Evolutionary conservation across 495 filamentous ascomycete genomes (phyloP).

Genomic region (Talaromyces borbonicus): DNA sequence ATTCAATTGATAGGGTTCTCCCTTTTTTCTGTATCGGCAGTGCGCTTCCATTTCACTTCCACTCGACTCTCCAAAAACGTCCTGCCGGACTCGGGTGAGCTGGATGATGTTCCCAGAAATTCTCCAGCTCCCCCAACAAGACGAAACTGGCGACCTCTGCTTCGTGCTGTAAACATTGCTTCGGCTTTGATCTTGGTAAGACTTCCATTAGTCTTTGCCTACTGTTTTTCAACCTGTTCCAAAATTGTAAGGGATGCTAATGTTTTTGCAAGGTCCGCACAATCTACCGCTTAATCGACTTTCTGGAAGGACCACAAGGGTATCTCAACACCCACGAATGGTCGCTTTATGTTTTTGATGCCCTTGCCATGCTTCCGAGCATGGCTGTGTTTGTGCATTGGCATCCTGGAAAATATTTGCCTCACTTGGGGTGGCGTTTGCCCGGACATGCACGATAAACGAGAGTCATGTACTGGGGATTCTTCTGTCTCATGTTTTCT

Average conservation of each 20-base stretch:
- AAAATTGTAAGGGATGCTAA: no score
- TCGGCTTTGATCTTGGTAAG: slow-evolving; percentile 46
- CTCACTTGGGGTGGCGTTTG: slow-evolving; percentile 22
- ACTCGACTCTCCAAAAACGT: slow-evolving; percentile 22
- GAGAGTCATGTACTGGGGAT: no score
- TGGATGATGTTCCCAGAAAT: slow-evolving; percentile 17
- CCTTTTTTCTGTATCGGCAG: slow-evolving; percentile 29
- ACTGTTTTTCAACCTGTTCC: no score
- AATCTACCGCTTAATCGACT: slow-evolving; percentile 55
- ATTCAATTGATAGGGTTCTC: slow-evolving; percentile 34
- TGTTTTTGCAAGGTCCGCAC: slow-evolving; percentile 36
- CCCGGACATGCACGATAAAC: not conserved
- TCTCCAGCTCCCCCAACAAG: no score
- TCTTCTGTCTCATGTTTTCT: no score
- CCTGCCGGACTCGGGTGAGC: slow-evolving; percentile 19
- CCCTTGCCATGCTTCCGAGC: slow-evolving; percentile 41
- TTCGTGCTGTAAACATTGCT: slow-evolving; percentile 42
- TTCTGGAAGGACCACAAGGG: slow-evolving; percentile 42
- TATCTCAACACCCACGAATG: slow-evolving; percentile 46
- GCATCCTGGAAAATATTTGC: slow-evolving; percentile 37
- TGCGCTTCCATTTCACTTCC: slow-evolving; percentile 31
- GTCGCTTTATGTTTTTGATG: slow-evolving; percentile 54
- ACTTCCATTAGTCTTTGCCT: not conserved
- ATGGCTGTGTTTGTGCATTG: slow-evolving; percentile 41
- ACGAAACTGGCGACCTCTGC: slow-evolving; percentile 40